Evolutionary conservation across 192 early-diverging fungal species (phyloP).

Genomic region (Pilobolus umbonatus): DNA sequence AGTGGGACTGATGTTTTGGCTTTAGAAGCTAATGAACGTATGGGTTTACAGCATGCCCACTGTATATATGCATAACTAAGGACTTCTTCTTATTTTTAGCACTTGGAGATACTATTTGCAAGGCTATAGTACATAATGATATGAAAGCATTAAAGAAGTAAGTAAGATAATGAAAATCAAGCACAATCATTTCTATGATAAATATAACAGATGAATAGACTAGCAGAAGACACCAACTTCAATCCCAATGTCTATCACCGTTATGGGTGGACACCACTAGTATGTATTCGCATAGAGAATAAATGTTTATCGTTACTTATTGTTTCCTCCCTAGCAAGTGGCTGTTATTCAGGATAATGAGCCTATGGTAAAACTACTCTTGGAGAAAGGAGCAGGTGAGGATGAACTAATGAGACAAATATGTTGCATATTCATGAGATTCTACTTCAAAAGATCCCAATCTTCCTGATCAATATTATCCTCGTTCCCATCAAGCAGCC

Average conservation of each 20-base stretch:
- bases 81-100: conserved; percentile 5
- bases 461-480: conserved; percentile 29
- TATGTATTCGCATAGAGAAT: conserved; percentile 1
- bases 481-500: conserved; percentile 27
- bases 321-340: conserved; percentile 19
- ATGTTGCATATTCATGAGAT: neutral
- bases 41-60: neutral
- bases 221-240: conserved; percentile 26
- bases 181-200: neutral
- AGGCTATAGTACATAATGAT: conserved; percentile 30
- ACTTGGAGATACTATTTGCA: conserved; percentile 22
- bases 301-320: neutral
- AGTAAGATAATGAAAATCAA: neutral
- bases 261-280: conserved; percentile 34
- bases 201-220: conserved; percentile 5
- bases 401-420: neutral
- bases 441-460: conserved; percentile 24
- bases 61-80: too few species aligned
- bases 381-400: conserved; percentile 32
- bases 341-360: conserved; percentile 36
- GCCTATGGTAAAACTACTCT: conserved; percentile 20
- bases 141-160: conserved; percentile 25
- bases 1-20: neutral
- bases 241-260: conserved; percentile 26
- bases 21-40: neutral